phyloP scores from a whole-genome alignment of 768 basidiomycete species.

The Agaricus sinodeliciosus region DNA sequence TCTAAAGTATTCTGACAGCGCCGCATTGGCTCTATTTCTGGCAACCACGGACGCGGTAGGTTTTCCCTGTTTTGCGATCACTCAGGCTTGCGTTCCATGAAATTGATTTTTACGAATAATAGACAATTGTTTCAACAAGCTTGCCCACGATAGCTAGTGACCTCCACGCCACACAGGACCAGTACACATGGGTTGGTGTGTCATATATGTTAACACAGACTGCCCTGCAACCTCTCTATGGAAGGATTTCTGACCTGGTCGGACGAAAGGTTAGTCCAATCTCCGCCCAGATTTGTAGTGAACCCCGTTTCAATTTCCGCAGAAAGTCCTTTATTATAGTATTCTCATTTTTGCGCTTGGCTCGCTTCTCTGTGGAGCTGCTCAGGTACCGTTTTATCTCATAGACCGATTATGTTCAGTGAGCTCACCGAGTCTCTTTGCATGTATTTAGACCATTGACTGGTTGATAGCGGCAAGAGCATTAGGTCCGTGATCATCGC shows the following conservation, averaged over 20 bases:
- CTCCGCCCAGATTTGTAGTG: background rate
- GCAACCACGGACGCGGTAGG: constrained; percentile 82
- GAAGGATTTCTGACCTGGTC: constrained; percentile 69
- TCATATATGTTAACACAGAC: constrained; percentile 85
- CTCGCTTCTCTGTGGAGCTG: constrained; percentile 73
- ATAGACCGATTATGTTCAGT: constrained; percentile 12
- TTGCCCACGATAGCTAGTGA: constrained; percentile 75
- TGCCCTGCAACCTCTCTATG: constrained; percentile 79
- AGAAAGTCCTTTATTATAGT: constrained; percentile 69
- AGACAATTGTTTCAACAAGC: constrained; percentile 76
- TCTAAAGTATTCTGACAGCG: constrained; percentile 32
- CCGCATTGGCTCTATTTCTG: constrained; percentile 74
- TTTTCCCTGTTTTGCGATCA: constrained; percentile 8
- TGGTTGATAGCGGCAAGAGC: constrained; percentile 67
- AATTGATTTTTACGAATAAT: background rate
- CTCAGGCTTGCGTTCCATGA: background rate
- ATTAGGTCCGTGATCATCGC: constrained; percentile 24
- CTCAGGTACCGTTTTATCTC: constrained; percentile 43
- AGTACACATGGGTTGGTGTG: constrained; percentile 85
- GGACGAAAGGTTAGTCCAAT: constrained; percentile 60
- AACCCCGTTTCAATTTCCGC: constrained; percentile 5
- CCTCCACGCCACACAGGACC: constrained; percentile 55
- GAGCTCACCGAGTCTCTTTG: constrained; percentile 8
- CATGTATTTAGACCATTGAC: constrained; percentile 34
- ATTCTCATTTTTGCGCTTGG: constrained; percentile 72